Percentiles rank a stretch among this genome's conserved stretches.
Conservation (phyloP, 2,329 filamentous ascomycete species). For the Colletotrichum agaves region DNA sequence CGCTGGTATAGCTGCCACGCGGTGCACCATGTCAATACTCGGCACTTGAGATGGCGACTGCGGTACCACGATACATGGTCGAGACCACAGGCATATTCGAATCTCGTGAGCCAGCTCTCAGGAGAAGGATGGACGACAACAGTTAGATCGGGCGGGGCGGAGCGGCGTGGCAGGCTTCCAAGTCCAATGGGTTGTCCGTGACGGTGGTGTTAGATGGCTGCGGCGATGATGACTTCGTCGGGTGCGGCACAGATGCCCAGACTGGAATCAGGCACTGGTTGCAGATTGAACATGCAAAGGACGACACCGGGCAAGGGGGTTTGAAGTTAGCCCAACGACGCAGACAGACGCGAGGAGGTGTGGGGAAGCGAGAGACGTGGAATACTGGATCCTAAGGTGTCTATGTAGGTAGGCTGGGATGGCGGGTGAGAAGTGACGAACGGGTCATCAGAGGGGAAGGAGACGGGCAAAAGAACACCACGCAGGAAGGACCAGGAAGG, state of each 20-base stretch:
- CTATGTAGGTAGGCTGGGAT: background rate
- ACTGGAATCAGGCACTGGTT: slow-evolving; percentile 19
- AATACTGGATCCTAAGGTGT: slow-evolving; percentile 2
- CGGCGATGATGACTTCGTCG: slow-evolving; percentile 17
- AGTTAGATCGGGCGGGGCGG: slow-evolving; percentile 5
- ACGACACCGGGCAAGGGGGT: background rate
- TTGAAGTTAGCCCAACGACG: slow-evolving; percentile 1
- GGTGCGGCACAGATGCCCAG: slow-evolving; percentile 24
- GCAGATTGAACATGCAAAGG: slow-evolving; percentile 6
- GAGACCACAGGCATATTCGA: background rate
- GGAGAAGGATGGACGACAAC: background rate
- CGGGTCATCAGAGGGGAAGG: background rate
- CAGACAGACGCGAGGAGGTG: background rate
- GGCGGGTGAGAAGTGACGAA: slow-evolving; percentile 13
- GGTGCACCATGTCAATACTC: background rate
- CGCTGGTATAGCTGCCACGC: background rate
- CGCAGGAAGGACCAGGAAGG: background rate
- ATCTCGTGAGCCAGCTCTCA: background rate
- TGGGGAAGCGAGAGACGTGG: slow-evolving; percentile 10
- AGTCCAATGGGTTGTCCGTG: background rate
- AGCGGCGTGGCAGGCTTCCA: slow-evolving; percentile 17
- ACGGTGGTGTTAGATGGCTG: slow-evolving; percentile 8
- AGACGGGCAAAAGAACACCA: background rate
- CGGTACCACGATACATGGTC: background rate
- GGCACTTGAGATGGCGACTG: background rate